Conservation (phyloP, 345 rosid genomes). For the Gossypium sturtianum region DNA sequence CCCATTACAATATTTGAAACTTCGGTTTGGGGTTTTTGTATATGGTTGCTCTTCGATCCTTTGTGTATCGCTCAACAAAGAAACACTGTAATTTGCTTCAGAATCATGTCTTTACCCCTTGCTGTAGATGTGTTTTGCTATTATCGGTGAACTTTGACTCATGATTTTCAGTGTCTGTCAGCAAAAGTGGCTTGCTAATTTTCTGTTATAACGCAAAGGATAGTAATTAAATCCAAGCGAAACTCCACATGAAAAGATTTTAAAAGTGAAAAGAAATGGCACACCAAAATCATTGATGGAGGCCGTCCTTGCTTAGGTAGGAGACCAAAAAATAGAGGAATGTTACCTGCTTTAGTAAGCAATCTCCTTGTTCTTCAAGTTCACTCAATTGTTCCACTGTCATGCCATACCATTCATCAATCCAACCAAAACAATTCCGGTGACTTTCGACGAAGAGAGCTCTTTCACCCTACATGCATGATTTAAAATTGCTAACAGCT, state of each 20-base stretch:
- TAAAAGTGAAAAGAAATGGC: too few species aligned
- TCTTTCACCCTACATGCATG: slow-evolving; percentile 46
- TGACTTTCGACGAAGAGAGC: slow-evolving; percentile 49
- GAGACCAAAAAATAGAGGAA: not conserved
- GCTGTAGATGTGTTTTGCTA: not conserved
- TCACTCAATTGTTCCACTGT: slow-evolving; percentile 39
- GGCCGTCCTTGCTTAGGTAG: not conserved
- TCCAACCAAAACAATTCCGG: slow-evolving; percentile 61
- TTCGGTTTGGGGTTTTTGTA: not conserved
- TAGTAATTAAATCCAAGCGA: not conserved
- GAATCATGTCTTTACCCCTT: slow-evolving; percentile 19
- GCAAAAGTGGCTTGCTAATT: slow-evolving; percentile 9
- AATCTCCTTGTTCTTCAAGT: slow-evolving; percentile 35
- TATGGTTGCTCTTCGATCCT: not conserved
- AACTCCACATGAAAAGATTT: too few species aligned
- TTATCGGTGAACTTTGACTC: slow-evolving; percentile 19
- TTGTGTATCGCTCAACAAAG: not conserved
- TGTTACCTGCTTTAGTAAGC: slow-evolving; percentile 38
- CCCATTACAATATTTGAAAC: not conserved
- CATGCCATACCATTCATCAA: slow-evolving; percentile 68
- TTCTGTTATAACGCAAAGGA: slow-evolving; percentile 22
- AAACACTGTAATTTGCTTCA: slow-evolving; percentile 9
- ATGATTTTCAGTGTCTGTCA: slow-evolving; percentile 18
- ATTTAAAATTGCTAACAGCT: not conserved
- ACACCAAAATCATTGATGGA: not conserved